These are phyloP conservation scores for Zasmidium angulare DNA, from an alignment of 2,329 filamentous ascomycete genomes.

Conservation along the genomic window DNA sequence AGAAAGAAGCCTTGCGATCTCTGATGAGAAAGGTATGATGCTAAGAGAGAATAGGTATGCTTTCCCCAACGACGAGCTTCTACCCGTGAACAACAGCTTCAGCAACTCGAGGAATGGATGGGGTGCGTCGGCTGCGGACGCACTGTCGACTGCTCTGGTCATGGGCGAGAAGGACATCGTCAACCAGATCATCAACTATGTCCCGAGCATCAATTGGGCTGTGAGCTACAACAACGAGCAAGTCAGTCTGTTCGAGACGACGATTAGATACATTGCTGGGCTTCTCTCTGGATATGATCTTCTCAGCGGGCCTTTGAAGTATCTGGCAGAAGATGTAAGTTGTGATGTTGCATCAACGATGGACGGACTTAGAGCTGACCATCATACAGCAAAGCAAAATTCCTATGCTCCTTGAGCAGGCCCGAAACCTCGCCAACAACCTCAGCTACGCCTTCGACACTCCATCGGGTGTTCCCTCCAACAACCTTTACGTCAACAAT, in stretches of 20 bases:
- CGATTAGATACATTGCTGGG: slow-evolving; percentile 82
- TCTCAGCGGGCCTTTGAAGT: slow-evolving; percentile 62
- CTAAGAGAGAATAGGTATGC: slow-evolving; percentile 50
- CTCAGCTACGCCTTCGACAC: slow-evolving; percentile 79
- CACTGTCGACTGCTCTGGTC: slow-evolving; percentile 75
- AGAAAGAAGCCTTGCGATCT: neutral
- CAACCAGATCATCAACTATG: slow-evolving; percentile 67
- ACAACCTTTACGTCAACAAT: slow-evolving; percentile 61
- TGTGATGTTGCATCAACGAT: neutral
- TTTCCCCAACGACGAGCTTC: slow-evolving; percentile 49
- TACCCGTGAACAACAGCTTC: slow-evolving; percentile 64
- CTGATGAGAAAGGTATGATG: neutral
- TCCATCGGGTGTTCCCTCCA: slow-evolving; percentile 70
- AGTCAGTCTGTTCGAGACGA: slow-evolving; percentile 85
- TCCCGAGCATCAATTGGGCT: slow-evolving; percentile 70
- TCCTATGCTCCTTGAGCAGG: slow-evolving; percentile 64
- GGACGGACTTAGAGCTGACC: slow-evolving; percentile 15
- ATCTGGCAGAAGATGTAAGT: slow-evolving; percentile 7
- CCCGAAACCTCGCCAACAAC: slow-evolving; percentile 66
- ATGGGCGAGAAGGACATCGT: slow-evolving; percentile 71
- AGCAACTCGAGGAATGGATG: slow-evolving; percentile 75
- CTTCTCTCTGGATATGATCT: slow-evolving; percentile 76
- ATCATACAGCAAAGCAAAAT: slow-evolving; percentile 44
- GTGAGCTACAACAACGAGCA: slow-evolving; percentile 65
- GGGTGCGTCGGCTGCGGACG: slow-evolving; percentile 82